Evolutionary conservation across 164 flowering plant genomes (phyloP), one percentile per base, ranked within the genome.

Genomic region (Aristolochia contorta): DNA sequence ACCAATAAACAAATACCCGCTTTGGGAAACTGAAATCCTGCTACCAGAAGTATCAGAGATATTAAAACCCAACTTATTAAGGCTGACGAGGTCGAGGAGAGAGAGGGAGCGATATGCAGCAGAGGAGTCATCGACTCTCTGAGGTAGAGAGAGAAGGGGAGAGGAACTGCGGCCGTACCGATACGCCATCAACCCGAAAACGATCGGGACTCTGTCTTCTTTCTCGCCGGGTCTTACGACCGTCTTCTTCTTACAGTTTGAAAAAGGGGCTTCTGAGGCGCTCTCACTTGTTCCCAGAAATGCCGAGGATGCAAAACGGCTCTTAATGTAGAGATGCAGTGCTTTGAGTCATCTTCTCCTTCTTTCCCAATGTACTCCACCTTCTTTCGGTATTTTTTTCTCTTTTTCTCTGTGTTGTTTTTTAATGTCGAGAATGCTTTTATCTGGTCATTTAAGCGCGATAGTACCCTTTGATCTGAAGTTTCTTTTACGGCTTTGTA

Each of bases 171-270:
- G 15, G 56, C 56, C 27, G 56, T 53, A 23, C 56, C 30, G 56
- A 53, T 53, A 23, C 56, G 56, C 56, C 43, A 53, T 53, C 56
- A 18, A 27, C 56, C 56, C 56, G 56, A 53, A 53, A 53, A 53
- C 30, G 56, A 53, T 53, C 23, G 55, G 12, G 24, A 3, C 27
- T 21, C 56, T 50, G 19, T 53, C 56, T 53, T 53, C 56, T 27
- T 16, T 49, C 52, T 49, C n/a, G 20, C 9, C 21, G 7, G 21
- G 21, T 16, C n/a, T 20, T 49, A 20, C 52, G n/a, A 16, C 25
- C 56, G 15, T 1, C 56, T 4, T 22, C 56, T 53, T 53, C 25
- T 53, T 53, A 53, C 13, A 7, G 56, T 10, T 53, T 56, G 58
- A 16, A 18, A 3, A 14, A 8, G 45, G 9, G 32, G 23, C 41